phyloP scores from a whole-genome alignment of 1,139 yeast species.

The Blastobotrys raffinosifermentans region DNA sequence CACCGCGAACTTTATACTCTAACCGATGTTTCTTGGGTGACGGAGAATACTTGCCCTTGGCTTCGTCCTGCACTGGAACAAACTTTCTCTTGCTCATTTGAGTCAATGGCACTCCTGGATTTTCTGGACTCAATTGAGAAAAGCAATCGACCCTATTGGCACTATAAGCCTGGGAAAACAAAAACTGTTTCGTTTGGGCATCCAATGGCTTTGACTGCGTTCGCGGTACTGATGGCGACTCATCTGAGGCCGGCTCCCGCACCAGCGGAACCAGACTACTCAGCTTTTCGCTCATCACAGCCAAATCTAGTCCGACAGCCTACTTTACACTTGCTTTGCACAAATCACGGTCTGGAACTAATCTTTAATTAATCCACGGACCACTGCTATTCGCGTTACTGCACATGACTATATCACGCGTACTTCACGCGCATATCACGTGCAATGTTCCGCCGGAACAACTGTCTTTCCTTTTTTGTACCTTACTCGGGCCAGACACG shows the following conservation, averaged over 20 bases:
- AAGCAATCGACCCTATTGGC: neutral
- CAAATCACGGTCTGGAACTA: neutral
- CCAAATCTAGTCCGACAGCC: neutral
- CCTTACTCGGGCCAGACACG: too few species aligned
- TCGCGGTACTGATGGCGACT: neutral
- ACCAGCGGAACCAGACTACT: too few species aligned
- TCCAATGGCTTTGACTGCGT: slow-evolving; percentile 1
- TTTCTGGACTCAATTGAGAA: neutral
- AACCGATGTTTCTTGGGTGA: slow-evolving; percentile 7
- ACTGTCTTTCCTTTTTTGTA: too few species aligned
- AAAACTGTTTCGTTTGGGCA: neutral
- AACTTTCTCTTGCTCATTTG: neutral
- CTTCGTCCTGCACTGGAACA: neutral
- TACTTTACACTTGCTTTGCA: neutral
- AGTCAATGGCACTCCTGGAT: neutral
- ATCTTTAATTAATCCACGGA: neutral
- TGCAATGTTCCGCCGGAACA: too few species aligned
- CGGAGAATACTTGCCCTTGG: slow-evolving; percentile 4
- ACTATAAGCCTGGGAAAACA: neutral
- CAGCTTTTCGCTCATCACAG: too few species aligned
- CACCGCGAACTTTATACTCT: neutral
- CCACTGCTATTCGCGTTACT: neutral
- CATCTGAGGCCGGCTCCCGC: too few species aligned
- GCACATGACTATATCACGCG: too few species aligned
- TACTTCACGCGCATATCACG: too few species aligned